phyloP scores from a whole-genome alignment of 441 rosid genomes.

The Rhodomyrtus psidioides region DNA sequence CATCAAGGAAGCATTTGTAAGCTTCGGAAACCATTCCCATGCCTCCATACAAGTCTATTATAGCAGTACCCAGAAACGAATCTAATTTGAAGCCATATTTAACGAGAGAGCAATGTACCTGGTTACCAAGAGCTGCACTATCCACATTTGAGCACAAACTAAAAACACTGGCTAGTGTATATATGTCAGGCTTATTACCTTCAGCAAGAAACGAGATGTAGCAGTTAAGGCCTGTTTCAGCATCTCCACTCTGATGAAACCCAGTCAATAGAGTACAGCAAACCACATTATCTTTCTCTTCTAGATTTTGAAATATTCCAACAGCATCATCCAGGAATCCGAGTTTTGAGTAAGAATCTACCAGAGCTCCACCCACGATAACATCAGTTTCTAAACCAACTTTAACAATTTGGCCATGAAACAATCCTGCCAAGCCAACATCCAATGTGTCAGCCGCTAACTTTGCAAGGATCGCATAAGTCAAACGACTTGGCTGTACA shows the following conservation, averaged over 20 bases:
- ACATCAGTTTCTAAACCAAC: not conserved
- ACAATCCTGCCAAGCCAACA: not conserved
- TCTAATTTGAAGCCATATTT: not conserved
- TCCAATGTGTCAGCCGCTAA: not conserved
- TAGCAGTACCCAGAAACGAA: conserved; percentile 2
- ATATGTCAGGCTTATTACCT: not conserved
- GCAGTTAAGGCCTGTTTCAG: not conserved
- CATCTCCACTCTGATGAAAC: not conserved
- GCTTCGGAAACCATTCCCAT: conserved; percentile 2
- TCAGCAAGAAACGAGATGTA: not conserved
- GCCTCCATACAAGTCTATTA: conserved; percentile 1
- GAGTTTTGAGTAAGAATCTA: not conserved
- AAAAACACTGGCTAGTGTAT: not conserved
- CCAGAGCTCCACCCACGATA: not conserved
- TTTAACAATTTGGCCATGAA: not conserved
- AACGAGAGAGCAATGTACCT: not conserved
- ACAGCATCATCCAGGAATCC: not conserved
- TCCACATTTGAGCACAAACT: not conserved
- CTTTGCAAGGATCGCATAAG: not conserved
- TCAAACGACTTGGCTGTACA: not conserved
- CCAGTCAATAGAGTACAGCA: not conserved
- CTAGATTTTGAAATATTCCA: not conserved
- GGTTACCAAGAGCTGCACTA: not conserved
- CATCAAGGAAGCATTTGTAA: conserved; percentile 1
- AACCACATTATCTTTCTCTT: not conserved